Percentiles rank a stretch among this genome's conserved stretches.
Conservation (phyloP, 192 early-diverging fungal genomes). For the Coemansia biformis region DNA sequence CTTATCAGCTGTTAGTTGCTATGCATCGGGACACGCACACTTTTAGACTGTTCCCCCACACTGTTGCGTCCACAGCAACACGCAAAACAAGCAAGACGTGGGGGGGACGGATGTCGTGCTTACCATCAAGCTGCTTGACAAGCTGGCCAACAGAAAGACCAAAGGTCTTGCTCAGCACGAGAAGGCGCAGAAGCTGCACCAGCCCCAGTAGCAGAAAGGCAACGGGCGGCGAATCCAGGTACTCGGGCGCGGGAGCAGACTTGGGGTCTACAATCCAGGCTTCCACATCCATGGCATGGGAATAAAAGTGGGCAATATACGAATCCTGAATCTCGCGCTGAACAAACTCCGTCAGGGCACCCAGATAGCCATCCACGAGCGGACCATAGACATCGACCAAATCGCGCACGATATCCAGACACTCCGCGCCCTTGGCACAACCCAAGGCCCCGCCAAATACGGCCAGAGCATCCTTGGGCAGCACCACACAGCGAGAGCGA, state of each 20-base stretch:
- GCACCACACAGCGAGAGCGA: neutral
- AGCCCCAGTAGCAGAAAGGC: conserved; percentile 78
- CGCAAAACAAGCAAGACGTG: too few relatives aligned
- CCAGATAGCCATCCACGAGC: conserved; percentile 61
- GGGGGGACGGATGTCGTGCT: too few relatives aligned
- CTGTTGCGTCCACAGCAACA: too few relatives aligned
- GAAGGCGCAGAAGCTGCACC: conserved; percentile 80
- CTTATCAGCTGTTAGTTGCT: too few relatives aligned
- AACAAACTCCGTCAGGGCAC: conserved; percentile 64
- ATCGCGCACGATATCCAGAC: conserved; percentile 70
- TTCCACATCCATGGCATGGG: conserved; percentile 65
- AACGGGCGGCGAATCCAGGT: conserved; percentile 68
- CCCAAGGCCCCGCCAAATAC: conserved; percentile 89
- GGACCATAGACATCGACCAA: conserved; percentile 63
- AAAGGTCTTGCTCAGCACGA: conserved; percentile 62
- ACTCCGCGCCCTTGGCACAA: conserved; percentile 56
- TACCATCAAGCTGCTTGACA: conserved; percentile 35
- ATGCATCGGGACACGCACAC: too few relatives aligned
- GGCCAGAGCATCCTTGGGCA: conserved; percentile 48
- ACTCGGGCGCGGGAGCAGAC: conserved; percentile 59
- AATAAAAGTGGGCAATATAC: conserved; percentile 56
- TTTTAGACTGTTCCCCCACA: too few relatives aligned
- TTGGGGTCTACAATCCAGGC: conserved; percentile 64
- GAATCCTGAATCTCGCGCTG: conserved; percentile 51
- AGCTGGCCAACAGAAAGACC: conserved; percentile 52